phyloP scores from a whole-genome alignment of 1,284 basidiomycete genomes.

The Trichosporon coremiiforme region DNA sequence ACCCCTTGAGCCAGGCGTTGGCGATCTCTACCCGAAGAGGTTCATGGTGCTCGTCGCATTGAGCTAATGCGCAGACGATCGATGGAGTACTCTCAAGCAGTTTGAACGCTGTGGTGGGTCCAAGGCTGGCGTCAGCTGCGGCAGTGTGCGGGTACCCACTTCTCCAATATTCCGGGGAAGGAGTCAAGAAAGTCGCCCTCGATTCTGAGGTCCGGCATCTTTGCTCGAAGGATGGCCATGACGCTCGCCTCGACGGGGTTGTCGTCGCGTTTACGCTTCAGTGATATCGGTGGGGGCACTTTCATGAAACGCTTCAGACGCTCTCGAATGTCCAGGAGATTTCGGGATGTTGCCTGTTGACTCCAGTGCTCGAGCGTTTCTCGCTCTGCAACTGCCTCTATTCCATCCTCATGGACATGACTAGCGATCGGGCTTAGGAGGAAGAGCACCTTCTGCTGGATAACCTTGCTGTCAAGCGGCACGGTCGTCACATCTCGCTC shows the following conservation, averaged over 20 bases:
- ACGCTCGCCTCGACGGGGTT: constrained; percentile 18
- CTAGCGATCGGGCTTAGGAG: constrained; percentile 24
- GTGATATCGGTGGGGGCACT: constrained; percentile 22
- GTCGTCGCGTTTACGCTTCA: constrained; percentile 27
- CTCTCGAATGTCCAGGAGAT: constrained; percentile 21
- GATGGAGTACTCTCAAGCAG: constrained; percentile 20
- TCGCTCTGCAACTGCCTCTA: not conserved
- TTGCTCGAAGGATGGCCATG: constrained; percentile 18
- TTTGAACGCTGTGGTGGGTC: constrained; percentile 10
- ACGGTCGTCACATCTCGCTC: not conserved
- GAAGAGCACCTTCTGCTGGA: constrained; percentile 18
- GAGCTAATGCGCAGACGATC: constrained; percentile 28
- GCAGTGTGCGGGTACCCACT: not conserved
- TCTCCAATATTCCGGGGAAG: constrained; percentile 9
- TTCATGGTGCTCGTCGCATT: constrained; percentile 22
- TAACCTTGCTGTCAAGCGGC: constrained; percentile 5
- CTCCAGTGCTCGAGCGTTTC: constrained; percentile 21
- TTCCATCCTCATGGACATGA: not conserved
- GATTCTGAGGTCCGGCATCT: constrained; percentile 24
- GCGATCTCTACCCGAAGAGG: constrained; percentile 10
- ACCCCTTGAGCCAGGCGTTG: constrained; percentile 8
- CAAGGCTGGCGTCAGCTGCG: constrained; percentile 13
- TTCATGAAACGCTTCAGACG: constrained; percentile 20
- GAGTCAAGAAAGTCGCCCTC: constrained; percentile 21
- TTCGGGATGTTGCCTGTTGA: not conserved